phyloP scores from a whole-genome alignment of 768 basidiomycete species.

The Tricholomella constricta region DNA sequence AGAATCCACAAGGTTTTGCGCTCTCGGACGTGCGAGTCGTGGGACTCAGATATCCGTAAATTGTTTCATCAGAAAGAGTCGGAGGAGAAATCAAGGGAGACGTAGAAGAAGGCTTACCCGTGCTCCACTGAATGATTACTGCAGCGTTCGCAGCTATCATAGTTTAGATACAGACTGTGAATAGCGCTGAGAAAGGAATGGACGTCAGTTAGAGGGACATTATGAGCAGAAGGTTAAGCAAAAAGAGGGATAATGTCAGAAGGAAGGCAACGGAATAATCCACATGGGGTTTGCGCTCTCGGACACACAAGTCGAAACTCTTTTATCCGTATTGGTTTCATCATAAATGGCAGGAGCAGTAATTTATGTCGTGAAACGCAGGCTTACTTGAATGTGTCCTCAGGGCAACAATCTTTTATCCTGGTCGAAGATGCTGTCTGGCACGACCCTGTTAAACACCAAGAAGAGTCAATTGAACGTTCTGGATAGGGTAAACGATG shows the following conservation, averaged over 20 bases:
- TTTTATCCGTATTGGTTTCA: constrained; percentile 24
- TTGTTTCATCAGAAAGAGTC: constrained; percentile 12
- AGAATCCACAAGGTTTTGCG: constrained; percentile 44
- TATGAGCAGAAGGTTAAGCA: constrained; percentile 13
- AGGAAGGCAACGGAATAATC: constrained; percentile 64
- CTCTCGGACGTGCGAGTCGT: constrained; percentile 22
- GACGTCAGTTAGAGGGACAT: neutral
- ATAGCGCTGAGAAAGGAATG: neutral
- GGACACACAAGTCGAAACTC: constrained; percentile 24
- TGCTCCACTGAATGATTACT: too few relatives aligned
- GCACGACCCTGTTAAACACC: neutral
- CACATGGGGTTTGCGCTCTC: constrained; percentile 37
- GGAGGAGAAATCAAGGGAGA: neutral
- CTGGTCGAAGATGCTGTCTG: too few relatives aligned
- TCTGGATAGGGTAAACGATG: neutral
- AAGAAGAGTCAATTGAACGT: constrained; percentile 6
- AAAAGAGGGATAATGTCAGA: constrained; percentile 35
- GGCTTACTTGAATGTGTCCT: neutral
- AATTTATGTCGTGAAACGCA: too few relatives aligned
- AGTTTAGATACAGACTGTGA: too few relatives aligned
- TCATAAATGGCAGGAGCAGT: neutral
- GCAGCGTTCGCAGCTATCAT: too few relatives aligned
- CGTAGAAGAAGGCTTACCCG: constrained; percentile 1
- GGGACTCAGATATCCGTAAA: constrained; percentile 23
- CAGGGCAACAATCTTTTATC: neutral